Percentiles rank a stretch among this genome's conserved stretches.
Conservation (phyloP, 371 early-diverging fungal species). For the Thermomucor indicae-seudaticae region DNA sequence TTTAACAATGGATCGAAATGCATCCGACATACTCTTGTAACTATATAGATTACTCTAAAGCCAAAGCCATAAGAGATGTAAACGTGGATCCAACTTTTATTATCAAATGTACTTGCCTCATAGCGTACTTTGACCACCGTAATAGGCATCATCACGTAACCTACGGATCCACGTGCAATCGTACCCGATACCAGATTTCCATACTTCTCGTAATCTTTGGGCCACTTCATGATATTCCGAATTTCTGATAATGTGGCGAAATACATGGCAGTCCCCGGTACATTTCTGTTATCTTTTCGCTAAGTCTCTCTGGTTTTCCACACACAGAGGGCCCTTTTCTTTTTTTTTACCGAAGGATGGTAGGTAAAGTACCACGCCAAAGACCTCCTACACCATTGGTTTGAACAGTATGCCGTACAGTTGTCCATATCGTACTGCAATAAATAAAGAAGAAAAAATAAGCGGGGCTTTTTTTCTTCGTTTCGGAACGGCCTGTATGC, state of each 20-base stretch:
- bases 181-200: conserved; percentile 81
- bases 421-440: conserved; percentile 57
- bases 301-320: too few species aligned
- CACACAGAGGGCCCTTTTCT: too few species aligned
- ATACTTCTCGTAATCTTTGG: conserved; percentile 26
- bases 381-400: conserved; percentile 71
- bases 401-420: conserved; percentile 54
- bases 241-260: conserved; percentile 63
- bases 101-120: conserved; percentile 56
- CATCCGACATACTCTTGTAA: conserved; percentile 63
- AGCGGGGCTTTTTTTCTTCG: not conserved
- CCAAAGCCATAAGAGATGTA: conserved; percentile 19
- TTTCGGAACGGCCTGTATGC: conserved; percentile 13
- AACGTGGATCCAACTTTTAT: not conserved
- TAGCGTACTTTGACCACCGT: conserved; percentile 91
- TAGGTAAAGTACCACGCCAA: conserved; percentile 91
- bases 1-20: conserved; percentile 58
- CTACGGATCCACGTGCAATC: conserved; percentile 79
- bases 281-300: conserved; percentile 53
- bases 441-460: conserved; percentile 1
- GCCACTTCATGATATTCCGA: conserved; percentile 41
- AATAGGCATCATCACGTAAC: conserved; percentile 91
- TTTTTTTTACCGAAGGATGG: conserved; percentile 64
- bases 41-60: conserved; percentile 85
- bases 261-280: conserved; percentile 83